phyloP scores from a whole-genome alignment of 148 eudicot species.

The Nepenthes mirabilis region DNA sequence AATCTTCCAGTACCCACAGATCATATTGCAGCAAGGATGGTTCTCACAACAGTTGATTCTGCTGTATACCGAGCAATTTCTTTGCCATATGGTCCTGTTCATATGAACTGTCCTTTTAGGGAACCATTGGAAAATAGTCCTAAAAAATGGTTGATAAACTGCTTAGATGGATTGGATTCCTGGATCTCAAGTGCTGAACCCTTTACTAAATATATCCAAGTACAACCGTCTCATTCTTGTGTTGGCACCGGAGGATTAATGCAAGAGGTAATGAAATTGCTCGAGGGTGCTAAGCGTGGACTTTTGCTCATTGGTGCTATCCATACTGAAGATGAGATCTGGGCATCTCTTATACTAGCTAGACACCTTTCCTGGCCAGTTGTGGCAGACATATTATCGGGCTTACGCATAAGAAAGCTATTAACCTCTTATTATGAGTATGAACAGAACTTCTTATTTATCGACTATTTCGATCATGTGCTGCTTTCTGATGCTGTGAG shows the following conservation, averaged over 20 bases:
- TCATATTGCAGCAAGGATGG: slow-evolving; percentile 64
- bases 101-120: slow-evolving; percentile 82
- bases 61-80: slow-evolving; percentile 68
- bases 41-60: slow-evolving; percentile 84
- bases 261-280: slow-evolving; percentile 40
- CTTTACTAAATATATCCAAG: slow-evolving; percentile 48
- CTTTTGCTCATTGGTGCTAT: slow-evolving; percentile 63
- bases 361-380: slow-evolving; percentile 88
- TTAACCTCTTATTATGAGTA: slow-evolving; percentile 30
- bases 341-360: slow-evolving; percentile 86
- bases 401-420: slow-evolving; percentile 68
- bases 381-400: slow-evolving; percentile 72
- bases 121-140: slow-evolving; percentile 72
- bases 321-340: slow-evolving; percentile 64
- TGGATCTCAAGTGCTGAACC: slow-evolving; percentile 70
- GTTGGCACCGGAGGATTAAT: slow-evolving; percentile 21
- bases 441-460: slow-evolving; percentile 34
- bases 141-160: slow-evolving; percentile 36
- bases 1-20: slow-evolving; percentile 82
- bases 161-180: slow-evolving; percentile 58
- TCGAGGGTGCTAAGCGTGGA: slow-evolving; percentile 47
- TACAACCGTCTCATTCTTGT: slow-evolving; percentile 24
- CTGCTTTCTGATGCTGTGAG: slow-evolving; percentile 48
- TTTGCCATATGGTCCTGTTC: slow-evolving; percentile 83
- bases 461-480: slow-evolving; percentile 85